Evolutionary conservation across 805 yeast species (phyloP), one percentile per base, ranked within the genome.

Genomic region (Isabelozyma gotoi): DNA sequence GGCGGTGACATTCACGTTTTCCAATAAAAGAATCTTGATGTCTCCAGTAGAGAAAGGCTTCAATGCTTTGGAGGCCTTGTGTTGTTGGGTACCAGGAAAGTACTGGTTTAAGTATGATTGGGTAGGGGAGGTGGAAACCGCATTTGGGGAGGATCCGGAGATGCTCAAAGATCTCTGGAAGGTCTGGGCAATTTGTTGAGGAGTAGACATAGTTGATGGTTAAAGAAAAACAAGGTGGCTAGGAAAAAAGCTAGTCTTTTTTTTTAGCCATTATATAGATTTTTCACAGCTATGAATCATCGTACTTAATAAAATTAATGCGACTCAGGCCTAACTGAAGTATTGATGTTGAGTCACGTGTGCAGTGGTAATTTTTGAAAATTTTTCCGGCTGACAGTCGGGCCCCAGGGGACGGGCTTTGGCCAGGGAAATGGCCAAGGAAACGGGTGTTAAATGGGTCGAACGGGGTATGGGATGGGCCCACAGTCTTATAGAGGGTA

Each of bases 41-140:
- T 94, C 99, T 50, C 94, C 97, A 43, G 96, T 87, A 52, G 92
- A 84, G 65, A 92, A 94, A 16, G 99, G 99, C 71, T 92, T 94
- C 62, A 94, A 77, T 21, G 85, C 78, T 71, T 87, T 88, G 39
- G 79, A 68, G 32, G 79, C 73, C 54, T 80, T 82, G 44, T 60
- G 66, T 1, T 77, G 65, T 42, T 63, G 65, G 41, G 72, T 68
- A 44, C 68, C 56, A 18, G 76, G 74, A 43, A 62, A 62, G 51
- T 73, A 75, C 50, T 81, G 82, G 53, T 72, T 76, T 73, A 85
- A 67, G 65, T 78, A 85, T 14, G 91, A 83, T 55, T 80, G 83
- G n/a, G 87, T 81, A 47, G 95, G 95, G 4, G 94, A 86, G 19
- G 92, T 84, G 6, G 91, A 84, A 47, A 87, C 95, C 7, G 85